Evolutionary conservation across 169 alveolate species (phyloP).

Genomic region (Plasmodium knowlesi): DNA sequence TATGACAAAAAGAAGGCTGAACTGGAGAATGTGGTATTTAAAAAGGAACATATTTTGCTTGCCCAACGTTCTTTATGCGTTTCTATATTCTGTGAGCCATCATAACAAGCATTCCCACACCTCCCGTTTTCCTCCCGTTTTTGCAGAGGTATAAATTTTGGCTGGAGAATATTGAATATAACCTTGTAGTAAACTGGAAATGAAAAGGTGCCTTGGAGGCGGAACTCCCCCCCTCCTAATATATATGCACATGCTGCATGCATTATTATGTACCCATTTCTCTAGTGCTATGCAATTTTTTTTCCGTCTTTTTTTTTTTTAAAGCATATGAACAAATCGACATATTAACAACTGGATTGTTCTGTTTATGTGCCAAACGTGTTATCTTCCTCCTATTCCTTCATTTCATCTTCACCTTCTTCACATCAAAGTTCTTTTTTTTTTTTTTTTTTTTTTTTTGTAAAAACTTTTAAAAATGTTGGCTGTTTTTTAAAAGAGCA

Average conservation of each 20-base stretch:
- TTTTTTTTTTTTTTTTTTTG: not conserved
- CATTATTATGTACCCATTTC: not conserved
- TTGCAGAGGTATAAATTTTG: constrained; percentile 70
- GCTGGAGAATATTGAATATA: constrained; percentile 61
- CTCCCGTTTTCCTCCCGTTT: not conserved
- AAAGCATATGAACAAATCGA: not conserved
- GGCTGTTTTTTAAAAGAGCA: not conserved
- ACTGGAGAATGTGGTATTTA: constrained; percentile 57
- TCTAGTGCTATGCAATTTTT: not conserved
- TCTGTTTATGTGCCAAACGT: constrained; percentile 1
- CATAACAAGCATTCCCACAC: not conserved
- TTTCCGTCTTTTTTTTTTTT: not conserved
- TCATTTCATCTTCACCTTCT: not conserved
- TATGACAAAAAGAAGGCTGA: constrained; percentile 67
- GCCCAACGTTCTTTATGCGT: not conserved
- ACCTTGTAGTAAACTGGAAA: constrained; percentile 58
- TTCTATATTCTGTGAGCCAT: not conserved
- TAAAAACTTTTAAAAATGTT: not conserved
- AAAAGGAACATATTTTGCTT: not conserved
- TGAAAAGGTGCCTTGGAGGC: not conserved
- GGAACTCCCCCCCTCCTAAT: not conserved
- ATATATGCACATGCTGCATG: not conserved
- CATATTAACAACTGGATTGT: not conserved
- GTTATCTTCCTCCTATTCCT: not conserved
- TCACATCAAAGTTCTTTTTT: constrained; percentile 13